Evolutionary conservation across 306 rosid genomes (phyloP).

Genomic region (Citrullus colocynthis): DNA sequence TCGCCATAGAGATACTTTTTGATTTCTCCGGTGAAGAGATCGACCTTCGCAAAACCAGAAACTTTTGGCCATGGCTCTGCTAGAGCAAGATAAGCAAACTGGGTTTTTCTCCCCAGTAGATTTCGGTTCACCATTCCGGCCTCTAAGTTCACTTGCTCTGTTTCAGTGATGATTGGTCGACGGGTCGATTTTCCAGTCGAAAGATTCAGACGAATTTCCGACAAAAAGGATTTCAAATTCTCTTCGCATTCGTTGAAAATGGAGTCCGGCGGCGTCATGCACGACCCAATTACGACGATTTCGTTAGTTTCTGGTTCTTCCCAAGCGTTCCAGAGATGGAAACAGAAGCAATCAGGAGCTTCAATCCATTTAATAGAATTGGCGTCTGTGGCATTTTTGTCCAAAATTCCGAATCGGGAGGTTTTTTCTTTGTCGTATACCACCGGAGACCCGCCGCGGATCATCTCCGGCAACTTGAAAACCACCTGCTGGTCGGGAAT

Average conservation of each 20-base stretch:
- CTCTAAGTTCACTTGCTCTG: conserved; percentile 61
- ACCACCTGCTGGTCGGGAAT: conserved; percentile 96
- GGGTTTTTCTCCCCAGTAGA: conserved; percentile 55
- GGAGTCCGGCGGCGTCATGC: conserved; percentile 93
- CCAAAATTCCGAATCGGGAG: conserved; percentile 52
- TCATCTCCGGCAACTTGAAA: conserved; percentile 63
- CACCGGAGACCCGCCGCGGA: conserved; percentile 83
- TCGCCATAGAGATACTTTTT: conserved; percentile 52
- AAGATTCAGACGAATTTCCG: conserved; percentile 72
- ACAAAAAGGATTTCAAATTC: conserved; percentile 44
- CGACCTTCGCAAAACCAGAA: conserved; percentile 82
- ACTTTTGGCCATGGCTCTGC: conserved; percentile 99
- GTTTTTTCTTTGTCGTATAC: conserved; percentile 51
- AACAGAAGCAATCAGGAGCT: conserved; percentile 79
- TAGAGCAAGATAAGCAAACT: conserved; percentile 61
- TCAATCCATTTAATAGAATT: conserved; percentile 59
- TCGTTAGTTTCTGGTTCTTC: conserved; percentile 57
- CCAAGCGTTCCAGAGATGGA: conserved; percentile 97
- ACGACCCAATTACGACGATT: conserved; percentile 77
- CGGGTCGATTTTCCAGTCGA: conserved; percentile 54
- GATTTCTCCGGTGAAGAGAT: conserved; percentile 41
- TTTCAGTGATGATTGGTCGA: conserved; percentile 29
- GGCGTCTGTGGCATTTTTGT: conserved; percentile 46
- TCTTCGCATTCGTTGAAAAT: conserved; percentile 90
- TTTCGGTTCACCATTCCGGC: conserved; percentile 97